Evolutionary conservation across 768 basidiomycete genomes (phyloP).

Genomic region (Pleurotus sapidus): DNA sequence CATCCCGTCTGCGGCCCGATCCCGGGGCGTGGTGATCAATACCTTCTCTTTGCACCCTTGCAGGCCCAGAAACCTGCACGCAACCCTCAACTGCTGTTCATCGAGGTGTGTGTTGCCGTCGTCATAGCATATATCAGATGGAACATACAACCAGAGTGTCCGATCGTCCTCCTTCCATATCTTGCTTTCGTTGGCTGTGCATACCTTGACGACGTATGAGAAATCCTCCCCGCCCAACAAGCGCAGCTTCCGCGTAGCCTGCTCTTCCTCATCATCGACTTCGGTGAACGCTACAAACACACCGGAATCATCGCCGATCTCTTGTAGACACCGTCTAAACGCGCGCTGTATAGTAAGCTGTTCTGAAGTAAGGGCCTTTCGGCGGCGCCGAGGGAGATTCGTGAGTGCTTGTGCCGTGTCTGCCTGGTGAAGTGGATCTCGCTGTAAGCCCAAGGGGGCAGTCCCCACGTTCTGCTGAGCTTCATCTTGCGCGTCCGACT

Average conservation of each 20-base stretch:
- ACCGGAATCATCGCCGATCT: conserved; percentile 1
- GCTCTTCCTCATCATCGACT: conserved; percentile 5
- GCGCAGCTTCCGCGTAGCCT: conserved; percentile 1
- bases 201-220: conserved; percentile 1
- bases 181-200: neutral
- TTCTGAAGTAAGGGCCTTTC: conserved; percentile 1
- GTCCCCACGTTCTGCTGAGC: neutral
- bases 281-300: conserved; percentile 7
- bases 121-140: conserved; percentile 3
- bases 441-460: neutral
- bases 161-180: neutral
- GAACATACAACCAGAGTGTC: conserved; percentile 2
- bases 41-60: neutral
- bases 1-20: conserved; percentile 5
- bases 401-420: neutral
- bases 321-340: conserved; percentile 5
- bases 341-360: conserved; percentile 5
- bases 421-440: neutral
- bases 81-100: conserved; percentile 1
- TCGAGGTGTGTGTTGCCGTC: conserved; percentile 5
- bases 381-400: conserved; percentile 5
- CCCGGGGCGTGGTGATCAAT: neutral
- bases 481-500: neutral
- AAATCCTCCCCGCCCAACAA: conserved; percentile 2
- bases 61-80: neutral